Evolutionary conservation across 2,329 filamentous ascomycete genomes (phyloP), one percentile per base, ranked within the genome.

Genomic region (Microdochium paspali): DNA sequence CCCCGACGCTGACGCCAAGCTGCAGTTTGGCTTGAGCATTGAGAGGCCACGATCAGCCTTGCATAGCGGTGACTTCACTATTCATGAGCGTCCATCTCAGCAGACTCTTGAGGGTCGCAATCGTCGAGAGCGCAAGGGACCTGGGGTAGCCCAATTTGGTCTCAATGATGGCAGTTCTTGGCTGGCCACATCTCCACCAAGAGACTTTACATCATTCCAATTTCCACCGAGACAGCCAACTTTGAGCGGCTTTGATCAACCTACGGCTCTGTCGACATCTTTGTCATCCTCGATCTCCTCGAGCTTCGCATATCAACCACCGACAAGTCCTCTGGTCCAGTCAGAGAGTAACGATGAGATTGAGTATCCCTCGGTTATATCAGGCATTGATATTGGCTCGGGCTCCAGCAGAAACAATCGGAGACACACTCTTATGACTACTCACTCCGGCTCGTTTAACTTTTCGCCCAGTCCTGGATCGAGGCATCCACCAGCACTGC

Each of bases 271-370:
- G 21, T 69, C 75, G 18, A 83, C 84, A 7, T 83, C 81, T 1
- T 59, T 85, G 10, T 84, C 83, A 3, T 89, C 84, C 7, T 86
- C 88, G 1, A 73, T 87, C 13, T 84, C 86, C 0, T 85, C 83
- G 2, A 90, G 81, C 56, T 96, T 95, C 62, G 76, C 86, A 26
- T 85, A 95, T 51, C 85, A 91, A 65, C 80, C 87, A 2, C 91
- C 93, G 0, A 97, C 93, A 2, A 97, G 90, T 58, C 93, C 93
- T 13, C 72, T 98, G 10, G 90, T 94, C 1, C 84, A 96, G 58
- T 89, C 90, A 39, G 82, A 89, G 58, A 94, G 84, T 66, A 93
- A 90, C 55, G 84, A 88, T 6, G 88, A 93, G 54, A 60, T 85
- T 21, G 82, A 88, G 49, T 71, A 85, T 44, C 72, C 79, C 2